phyloP scores from a whole-genome alignment of 2,329 filamentous ascomycete genomes.

The Nigrospora osmanthi region DNA sequence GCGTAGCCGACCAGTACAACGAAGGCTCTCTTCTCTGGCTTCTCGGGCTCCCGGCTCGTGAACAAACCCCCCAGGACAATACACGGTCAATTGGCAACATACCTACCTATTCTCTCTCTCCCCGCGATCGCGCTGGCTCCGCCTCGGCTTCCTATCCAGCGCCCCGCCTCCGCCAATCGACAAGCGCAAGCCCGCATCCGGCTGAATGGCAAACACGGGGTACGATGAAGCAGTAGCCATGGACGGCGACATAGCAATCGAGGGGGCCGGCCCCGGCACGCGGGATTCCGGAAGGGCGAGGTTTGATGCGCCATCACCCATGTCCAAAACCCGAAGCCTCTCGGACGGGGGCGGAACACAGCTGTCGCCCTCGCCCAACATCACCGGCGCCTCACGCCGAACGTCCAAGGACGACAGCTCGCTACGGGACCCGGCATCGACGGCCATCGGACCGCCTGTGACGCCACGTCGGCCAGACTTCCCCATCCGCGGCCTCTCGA shows the following conservation, averaged over 20 bases:
- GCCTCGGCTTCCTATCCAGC: too few relatives aligned
- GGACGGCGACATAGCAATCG: conserved; percentile 8
- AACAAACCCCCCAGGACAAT: too few relatives aligned
- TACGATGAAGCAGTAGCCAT: conserved; percentile 18
- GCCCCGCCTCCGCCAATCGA: too few relatives aligned
- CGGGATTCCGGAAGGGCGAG: conserved; percentile 4
- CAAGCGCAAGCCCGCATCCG: too few relatives aligned
- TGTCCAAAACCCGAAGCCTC: conserved; percentile 52
- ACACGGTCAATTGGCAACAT: too few relatives aligned
- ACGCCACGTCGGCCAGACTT: conserved; percentile 67
- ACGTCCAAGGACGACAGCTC: conserved; percentile 61
- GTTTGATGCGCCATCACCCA: conserved; percentile 25
- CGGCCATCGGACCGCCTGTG: conserved; percentile 37
- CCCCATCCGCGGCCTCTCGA: conserved; percentile 54
- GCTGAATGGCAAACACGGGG: conserved; percentile 1
- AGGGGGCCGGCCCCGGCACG: neutral
- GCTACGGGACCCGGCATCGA: conserved; percentile 30
- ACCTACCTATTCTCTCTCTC: too few relatives aligned
- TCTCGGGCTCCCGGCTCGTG: too few relatives aligned
- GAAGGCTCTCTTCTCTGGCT: too few relatives aligned
- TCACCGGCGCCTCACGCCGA: conserved; percentile 43
- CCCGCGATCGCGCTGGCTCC: too few relatives aligned
- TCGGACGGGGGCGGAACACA: conserved; percentile 56
- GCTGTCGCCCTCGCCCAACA: conserved; percentile 50
- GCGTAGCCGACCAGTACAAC: too few relatives aligned